Percentiles rank a stretch among this genome's conserved stretches.
Conservation (phyloP, 2,329 filamentous ascomycete species). For the Pseudocercospora fijiensis region DNA sequence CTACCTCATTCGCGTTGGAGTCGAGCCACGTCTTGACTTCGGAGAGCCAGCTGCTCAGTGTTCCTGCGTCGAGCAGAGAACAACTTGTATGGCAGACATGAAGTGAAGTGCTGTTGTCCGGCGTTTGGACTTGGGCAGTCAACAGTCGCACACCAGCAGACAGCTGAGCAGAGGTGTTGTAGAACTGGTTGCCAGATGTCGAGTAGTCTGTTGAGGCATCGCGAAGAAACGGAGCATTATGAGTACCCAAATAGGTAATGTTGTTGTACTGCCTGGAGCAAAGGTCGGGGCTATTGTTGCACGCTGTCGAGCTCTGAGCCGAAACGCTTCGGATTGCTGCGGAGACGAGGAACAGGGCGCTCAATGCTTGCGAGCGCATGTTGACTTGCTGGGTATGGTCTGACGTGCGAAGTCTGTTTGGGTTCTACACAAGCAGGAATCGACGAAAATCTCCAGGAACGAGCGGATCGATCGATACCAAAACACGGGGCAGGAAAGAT, state of each 20-base stretch:
- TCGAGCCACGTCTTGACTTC: conserved; percentile 63
- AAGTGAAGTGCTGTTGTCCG: conserved; percentile 46
- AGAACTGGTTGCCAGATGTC: conserved; percentile 57
- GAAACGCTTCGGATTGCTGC: conserved; percentile 17
- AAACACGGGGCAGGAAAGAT: background rate
- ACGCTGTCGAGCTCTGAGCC: conserved; percentile 36
- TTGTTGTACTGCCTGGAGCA: conserved; percentile 60
- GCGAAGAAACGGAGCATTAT: conserved; percentile 60
- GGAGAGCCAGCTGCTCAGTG: conserved; percentile 55
- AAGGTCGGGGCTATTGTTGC: conserved; percentile 59
- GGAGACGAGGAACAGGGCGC: conserved; percentile 4
- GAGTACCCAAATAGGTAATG: conserved; percentile 62
- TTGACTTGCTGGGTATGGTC: background rate
- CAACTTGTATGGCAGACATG: conserved; percentile 67
- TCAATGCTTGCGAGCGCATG: conserved; percentile 17
- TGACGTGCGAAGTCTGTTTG: background rate
- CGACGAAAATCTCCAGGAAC: background rate
- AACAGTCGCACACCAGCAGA: conserved; percentile 63
- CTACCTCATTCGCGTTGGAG: conserved; percentile 73
- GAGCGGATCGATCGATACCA: background rate
- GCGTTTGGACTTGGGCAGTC: conserved; percentile 61
- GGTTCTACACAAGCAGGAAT: background rate
- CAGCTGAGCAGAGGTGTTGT: conserved; percentile 59
- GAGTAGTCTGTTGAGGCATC: conserved; percentile 23
- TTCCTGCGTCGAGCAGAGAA: conserved; percentile 52